phyloP scores from a whole-genome alignment of 352 stramenopile genomes.

The Pythium sp. region DNA sequence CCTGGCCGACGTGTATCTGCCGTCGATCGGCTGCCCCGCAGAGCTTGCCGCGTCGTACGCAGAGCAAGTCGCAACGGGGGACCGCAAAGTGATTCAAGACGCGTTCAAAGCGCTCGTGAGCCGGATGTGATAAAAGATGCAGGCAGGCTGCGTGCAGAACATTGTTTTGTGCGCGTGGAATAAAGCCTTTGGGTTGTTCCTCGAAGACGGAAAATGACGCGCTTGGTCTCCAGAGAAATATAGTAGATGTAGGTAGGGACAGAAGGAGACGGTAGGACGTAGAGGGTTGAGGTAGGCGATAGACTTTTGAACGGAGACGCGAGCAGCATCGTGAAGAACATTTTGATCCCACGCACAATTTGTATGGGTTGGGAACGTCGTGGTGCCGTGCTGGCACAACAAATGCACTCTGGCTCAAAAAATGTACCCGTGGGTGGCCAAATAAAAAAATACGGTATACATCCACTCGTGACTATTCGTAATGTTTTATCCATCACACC shows the following conservation, averaged over 20 bases:
- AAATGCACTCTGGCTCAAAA: not conserved
- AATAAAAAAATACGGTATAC: too few species aligned
- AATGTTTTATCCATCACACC: too few species aligned
- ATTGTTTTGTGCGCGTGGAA: not conserved
- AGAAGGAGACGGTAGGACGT: not conserved
- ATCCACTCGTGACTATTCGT: too few species aligned
- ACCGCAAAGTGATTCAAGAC: constrained; percentile 61
- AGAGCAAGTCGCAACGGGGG: constrained; percentile 51
- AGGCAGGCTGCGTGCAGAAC: not conserved
- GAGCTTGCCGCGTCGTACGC: constrained; percentile 61
- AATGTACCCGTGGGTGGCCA: too few species aligned
- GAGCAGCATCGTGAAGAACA: not conserved
- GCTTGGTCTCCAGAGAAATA: not conserved
- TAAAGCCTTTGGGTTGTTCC: not conserved
- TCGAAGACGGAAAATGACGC: not conserved
- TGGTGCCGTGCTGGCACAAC: too few species aligned
- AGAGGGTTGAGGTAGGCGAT: not conserved
- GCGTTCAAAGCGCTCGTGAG: constrained; percentile 68
- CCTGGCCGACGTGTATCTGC: constrained; percentile 62
- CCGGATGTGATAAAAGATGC: constrained; percentile 28
- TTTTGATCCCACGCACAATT: not conserved
- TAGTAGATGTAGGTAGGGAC: not conserved
- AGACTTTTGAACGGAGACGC: not conserved
- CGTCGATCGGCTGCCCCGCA: constrained; percentile 48
- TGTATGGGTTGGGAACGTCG: not conserved